Base-by-base conservation (phyloP, 139 green algal genomes). In the Haematococcus sp. region DNA sequence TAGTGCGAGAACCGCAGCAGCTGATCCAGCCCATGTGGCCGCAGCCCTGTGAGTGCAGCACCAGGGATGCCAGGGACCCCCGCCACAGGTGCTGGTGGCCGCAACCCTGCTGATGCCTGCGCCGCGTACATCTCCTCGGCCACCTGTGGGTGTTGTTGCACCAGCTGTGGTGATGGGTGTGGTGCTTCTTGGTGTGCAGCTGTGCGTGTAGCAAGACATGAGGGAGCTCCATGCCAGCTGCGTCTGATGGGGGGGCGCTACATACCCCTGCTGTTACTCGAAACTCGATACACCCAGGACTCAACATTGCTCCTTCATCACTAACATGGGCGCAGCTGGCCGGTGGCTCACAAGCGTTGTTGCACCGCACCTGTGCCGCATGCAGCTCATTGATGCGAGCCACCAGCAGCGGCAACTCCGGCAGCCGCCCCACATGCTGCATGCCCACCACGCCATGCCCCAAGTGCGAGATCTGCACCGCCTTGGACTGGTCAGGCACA, bases 1-100 rank as follows among this genome's bases (percentile, higher is more conserved):
- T 85, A 85, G 27, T 85, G 79, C 20, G 70, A 70, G 65, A 65
- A 79, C 23, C 70, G 68, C 40, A 85, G 75, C 58, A 85, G 70
- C 56, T 75, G 30, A 46, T 75, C 75, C 13, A 81, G 23, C 4
- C n/a, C 20, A 56, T 49, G 40, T 31, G 34, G 23, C 40, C 64
- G 35, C 9, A 71, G n/a, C 15, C 35, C 33, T 5, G 16, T 11
- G 54, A 54, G 27, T 40, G 56, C 65, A 46, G 54, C 63, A 46
- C 35, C 23, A 7, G 17, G 27, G 17, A 68, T 7, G 20, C 28
- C 17, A 7, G 27, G 19, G 5, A 40, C 23, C 15, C 19, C 60
- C 13, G 19, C 23, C 28, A 40, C 60, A 49, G 60, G 22, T 7
- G 4, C 28, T 17, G 17, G 28, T 17, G 30, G 22, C 27, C 60